Evolutionary conservation across 768 basidiomycete genomes (phyloP), one percentile per base, ranked within the genome.

Genomic region (Hebeloma cylindrosporum): DNA sequence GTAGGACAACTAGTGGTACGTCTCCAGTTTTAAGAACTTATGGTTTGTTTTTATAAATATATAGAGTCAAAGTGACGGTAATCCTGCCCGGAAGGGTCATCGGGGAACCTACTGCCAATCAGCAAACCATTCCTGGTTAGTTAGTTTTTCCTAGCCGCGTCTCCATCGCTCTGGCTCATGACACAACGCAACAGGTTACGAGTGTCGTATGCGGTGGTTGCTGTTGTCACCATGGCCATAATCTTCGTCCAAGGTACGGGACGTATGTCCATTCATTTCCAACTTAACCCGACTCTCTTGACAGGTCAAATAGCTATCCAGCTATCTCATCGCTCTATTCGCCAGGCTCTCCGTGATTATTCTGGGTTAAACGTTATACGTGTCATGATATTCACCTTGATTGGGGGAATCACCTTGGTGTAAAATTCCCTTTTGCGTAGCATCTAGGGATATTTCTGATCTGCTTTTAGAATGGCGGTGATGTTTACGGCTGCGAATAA

Each of bases 161-260:
- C 6, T n/a, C 16, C 14, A 25, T 6, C 11, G 28, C 20, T 37
- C 8, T 18, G 5, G 0, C 22, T 27, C 33, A 5, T n/a, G 4
- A 30, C 13, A 22, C n/a, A n/a, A 20, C n/a, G 16, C 3, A 13
- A 21, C 10, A 58, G 57, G 57, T 17, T 44, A 10, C 44, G 50
- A 28, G 41, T 60, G 4, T 51, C 58, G 1, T 55, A 41, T 37
- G 50, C 51, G 13, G 41, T 55, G 18, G 56, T 55, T 11, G 50
- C 50, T 1, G 39, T 45, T 0, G 44, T 57, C 16, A 55, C 58
- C 1, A 21, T 52, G 6, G 42, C 43, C 3, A 57, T 52, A 11
- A 43, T 60, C 11, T 3, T 60, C 3, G 53, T 60, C 18, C 58
- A 57, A 57, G 52, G 58, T 60, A 35, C 10, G 37, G 31, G n/a